Evolutionary conservation across 306 rosid species (phyloP).

Genomic region (Sicyos baderoa): DNA sequence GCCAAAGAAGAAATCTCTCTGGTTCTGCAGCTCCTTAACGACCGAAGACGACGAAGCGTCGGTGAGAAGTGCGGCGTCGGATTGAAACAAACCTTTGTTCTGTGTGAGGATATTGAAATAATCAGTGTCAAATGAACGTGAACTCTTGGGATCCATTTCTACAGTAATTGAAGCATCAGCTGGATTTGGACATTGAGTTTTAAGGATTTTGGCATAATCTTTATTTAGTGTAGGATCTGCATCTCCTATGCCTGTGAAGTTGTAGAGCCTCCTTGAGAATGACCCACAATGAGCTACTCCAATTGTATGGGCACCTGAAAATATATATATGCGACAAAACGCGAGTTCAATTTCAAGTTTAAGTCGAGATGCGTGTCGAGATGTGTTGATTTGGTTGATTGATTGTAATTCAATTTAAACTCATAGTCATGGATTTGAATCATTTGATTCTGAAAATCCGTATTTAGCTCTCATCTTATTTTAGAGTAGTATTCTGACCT

Average conservation of each 20-base stretch:
- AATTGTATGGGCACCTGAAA: constrained; percentile 30
- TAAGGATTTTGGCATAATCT: constrained; percentile 11
- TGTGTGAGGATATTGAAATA: constrained; percentile 32
- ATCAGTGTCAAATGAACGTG: constrained; percentile 27
- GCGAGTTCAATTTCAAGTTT: no score
- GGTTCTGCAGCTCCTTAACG: constrained; percentile 19
- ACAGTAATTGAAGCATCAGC: constrained; percentile 14
- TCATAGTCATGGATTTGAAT: no score
- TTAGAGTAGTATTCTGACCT: no score
- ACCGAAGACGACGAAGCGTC: neutral
- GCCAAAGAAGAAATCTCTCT: constrained; percentile 26
- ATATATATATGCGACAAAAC: no score
- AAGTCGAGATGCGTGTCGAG: no score
- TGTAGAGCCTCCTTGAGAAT: constrained; percentile 28
- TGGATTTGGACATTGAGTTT: constrained; percentile 16
- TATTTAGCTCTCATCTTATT: no score
- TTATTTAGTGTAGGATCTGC: constrained; percentile 24
- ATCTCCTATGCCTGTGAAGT: constrained; percentile 36
- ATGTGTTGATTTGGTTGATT: no score
- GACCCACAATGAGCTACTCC: constrained; percentile 31
- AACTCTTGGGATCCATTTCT: constrained; percentile 38
- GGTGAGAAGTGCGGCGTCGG: constrained; percentile 55
- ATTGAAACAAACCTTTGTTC: constrained; percentile 40
- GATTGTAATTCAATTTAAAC: no score
- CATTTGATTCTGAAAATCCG: no score